phyloP scores from a whole-genome alignment of 176 grass and related monocot species.

The Typha latifolia region DNA sequence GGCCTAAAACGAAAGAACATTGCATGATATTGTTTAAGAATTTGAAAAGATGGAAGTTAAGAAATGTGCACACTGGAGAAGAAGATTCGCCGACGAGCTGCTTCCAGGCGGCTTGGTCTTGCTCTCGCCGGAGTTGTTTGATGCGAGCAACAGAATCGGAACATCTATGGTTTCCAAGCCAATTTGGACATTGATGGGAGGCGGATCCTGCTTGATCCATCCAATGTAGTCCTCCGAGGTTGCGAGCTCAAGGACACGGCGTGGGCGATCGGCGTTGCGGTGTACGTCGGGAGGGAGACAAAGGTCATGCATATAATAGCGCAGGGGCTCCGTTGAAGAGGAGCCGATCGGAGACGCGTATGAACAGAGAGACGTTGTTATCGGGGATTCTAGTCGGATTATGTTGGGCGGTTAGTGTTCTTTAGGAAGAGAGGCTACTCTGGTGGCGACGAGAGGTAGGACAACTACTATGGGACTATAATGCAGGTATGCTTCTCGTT shows the following conservation, averaged over 20 bases:
- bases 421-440: conserved; percentile 69
- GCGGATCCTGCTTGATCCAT: conserved; percentile 41
- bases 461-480: conserved; percentile 64
- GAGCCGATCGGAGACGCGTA: conserved; percentile 56
- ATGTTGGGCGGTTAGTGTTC: conserved; percentile 39
- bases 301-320: conserved; percentile 92
- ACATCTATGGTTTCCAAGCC: conserved; percentile 71
- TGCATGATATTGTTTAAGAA: too few relatives aligned
- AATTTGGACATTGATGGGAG: conserved; percentile 53
- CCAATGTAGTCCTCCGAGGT: conserved; percentile 79
- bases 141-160: conserved; percentile 59
- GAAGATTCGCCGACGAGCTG: too few relatives aligned
- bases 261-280: conserved; percentile 73
- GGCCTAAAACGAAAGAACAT: too few relatives aligned
- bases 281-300: conserved; percentile 75
- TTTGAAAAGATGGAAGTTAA: too few relatives aligned
- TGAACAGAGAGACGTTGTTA: conserved; percentile 65
- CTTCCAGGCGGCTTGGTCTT: conserved; percentile 66
- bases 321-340: conserved; percentile 62
- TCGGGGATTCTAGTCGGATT: conserved; percentile 51
- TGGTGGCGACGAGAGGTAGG: conserved; percentile 30
- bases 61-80: too few relatives aligned
- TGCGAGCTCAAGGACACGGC: conserved; percentile 84
- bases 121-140: conserved; percentile 40
- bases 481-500: conserved; percentile 71